These are phyloP conservation scores for Sisymbrium irio DNA, from an alignment of 345 rosid species.

Conservation along the genomic window DNA sequence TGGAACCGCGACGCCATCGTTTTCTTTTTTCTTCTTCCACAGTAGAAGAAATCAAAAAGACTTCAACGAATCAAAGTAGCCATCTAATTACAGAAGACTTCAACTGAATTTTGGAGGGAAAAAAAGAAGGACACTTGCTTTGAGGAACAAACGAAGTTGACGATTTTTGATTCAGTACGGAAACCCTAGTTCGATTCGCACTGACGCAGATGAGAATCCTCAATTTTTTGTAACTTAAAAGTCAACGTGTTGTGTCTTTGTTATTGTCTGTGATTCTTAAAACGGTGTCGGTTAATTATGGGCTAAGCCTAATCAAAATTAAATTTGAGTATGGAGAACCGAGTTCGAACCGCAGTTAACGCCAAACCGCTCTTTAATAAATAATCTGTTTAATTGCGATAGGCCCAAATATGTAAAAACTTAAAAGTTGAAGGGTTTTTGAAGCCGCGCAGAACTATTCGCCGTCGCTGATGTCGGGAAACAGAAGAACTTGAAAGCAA, in stretches of 20 bases:
- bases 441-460: conserved; percentile 21
- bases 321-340: not conserved
- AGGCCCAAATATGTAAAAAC: conserved; percentile 8
- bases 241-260: no score
- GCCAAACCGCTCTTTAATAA: not conserved
- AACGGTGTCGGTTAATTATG: not conserved
- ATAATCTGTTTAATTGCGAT: not conserved
- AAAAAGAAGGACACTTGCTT: conserved; percentile 22
- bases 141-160: not conserved
- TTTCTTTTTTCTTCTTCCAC: not conserved
- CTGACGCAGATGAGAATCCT: conserved; percentile 20
- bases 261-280: no score
- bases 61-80: not conserved
- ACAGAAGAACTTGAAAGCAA: not conserved
- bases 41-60: not conserved
- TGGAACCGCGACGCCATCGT: conserved; percentile 81
- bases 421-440: conserved; percentile 11
- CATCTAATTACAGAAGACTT: not conserved
- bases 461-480: conserved; percentile 33
- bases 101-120: conserved; percentile 45
- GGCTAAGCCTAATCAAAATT: not conserved
- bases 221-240: not conserved
- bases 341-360: not conserved
- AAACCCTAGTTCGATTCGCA: conserved; percentile 70
- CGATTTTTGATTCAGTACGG: conserved; percentile 9